Evolutionary conservation across 768 basidiomycete genomes (phyloP), one percentile per base, ranked within the genome.

Genomic region (Trametes maxima): DNA sequence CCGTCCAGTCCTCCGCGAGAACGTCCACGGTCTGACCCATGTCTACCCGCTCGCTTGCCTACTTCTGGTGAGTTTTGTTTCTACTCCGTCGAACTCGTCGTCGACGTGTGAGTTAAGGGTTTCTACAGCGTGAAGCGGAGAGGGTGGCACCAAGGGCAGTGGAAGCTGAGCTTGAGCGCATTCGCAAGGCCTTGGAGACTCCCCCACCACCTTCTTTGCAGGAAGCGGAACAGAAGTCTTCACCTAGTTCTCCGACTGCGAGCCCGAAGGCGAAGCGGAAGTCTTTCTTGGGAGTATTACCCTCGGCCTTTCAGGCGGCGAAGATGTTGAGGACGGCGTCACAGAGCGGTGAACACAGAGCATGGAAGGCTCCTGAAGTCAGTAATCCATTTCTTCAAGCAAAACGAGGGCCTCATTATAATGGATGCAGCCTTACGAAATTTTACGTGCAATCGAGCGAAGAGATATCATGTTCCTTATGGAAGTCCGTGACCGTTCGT

Each of bases 391-490:
- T 17, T 13, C 8, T 10, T 19, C 21, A 1, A 21, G 5, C 1
- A n/a, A 11, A 14, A 21, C 33, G 25, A 14, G 13, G 16, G 22
- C 49, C 21, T 16, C 22, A 37, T 44, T 52, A 48, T 54, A 35
- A 6, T 17, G 47, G 21, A 39, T 51, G 13, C 45, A 86, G 78
- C 80, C 85, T 0, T 86, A 79, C 62, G 81, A 95, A 77, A 77
- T 97, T 0, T 84, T 95, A 69, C 80, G 88, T 52, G 95, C 95
- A 1, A 82, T 98, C 21, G 95, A 98, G 67, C 79, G 80, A 39
- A 90, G 89, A 69, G 90, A 98, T 74, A 78, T 96, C 36, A 82
- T 85, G 72, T 89, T 85, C 70, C 78, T 95, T 8, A 91, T 92
- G 89, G 88, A 94, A 75, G 78, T 93, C 46, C 80, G 92, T 60